A percentile compares a stretch with the other conserved stretches of the same genome.
phyloP scores from a whole-genome alignment of 2,329 filamentous ascomycete species.

The Phoma sp. region DNA sequence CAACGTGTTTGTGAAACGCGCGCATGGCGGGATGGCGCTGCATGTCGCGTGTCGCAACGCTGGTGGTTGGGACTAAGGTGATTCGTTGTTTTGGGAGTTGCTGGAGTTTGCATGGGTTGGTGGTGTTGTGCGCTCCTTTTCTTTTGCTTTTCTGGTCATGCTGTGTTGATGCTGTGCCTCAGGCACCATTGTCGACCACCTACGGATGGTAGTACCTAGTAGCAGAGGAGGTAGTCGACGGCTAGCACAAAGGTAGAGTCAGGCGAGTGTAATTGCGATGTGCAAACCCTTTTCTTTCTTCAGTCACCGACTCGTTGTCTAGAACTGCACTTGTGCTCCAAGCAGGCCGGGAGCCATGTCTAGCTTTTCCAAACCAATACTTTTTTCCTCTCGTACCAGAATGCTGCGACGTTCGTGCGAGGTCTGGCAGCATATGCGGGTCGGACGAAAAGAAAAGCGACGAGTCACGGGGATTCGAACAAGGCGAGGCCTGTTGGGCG shows the following conservation, averaged over 20 bases:
- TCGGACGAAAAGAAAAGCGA: conserved; percentile 17
- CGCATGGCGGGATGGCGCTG: background rate
- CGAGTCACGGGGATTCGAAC: conserved; percentile 6
- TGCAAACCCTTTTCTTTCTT: conserved; percentile 1
- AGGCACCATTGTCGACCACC: conserved; percentile 2
- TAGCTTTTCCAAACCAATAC: background rate
- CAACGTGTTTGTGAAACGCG: conserved; percentile 2
- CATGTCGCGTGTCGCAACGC: conserved; percentile 1
- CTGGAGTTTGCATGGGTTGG: background rate
- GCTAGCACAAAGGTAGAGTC: conserved; percentile 11
- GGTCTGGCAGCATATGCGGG: conserved; percentile 4
- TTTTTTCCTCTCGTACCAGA: conserved; percentile 7
- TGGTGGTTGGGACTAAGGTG: background rate
- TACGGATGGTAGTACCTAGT: background rate
- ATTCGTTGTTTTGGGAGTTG: conserved; percentile 2
- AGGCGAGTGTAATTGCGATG: conserved; percentile 13
- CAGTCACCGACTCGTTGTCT: background rate
- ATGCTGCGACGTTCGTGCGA: conserved; percentile 9
- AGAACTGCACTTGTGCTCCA: background rate
- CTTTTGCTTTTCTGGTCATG: background rate
- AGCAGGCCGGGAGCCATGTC: background rate
- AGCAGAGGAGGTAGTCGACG: background rate
- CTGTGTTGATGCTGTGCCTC: conserved; percentile 1
- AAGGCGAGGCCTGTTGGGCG: conserved; percentile 1
- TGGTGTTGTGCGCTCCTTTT: background rate